Evolutionary conservation across 2,329 filamentous ascomycete genomes (phyloP).

Genomic region (Rugonectria rugulosa): DNA sequence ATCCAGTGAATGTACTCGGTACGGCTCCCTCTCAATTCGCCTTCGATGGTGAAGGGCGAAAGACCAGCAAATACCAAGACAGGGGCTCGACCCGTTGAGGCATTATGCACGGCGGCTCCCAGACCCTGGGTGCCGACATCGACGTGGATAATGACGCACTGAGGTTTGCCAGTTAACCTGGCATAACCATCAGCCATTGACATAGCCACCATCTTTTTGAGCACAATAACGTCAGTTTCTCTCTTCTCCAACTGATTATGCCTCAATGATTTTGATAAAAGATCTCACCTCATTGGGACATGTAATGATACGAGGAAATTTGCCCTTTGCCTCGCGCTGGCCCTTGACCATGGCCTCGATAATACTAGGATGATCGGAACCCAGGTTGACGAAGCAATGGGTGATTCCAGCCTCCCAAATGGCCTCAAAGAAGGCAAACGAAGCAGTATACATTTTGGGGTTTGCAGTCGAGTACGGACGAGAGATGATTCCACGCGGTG

Average conservation of each 20-base stretch:
- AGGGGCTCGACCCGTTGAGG: constrained; percentile 75
- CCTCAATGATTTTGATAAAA: neutral
- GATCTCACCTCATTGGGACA: constrained; percentile 76
- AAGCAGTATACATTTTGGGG: constrained; percentile 71
- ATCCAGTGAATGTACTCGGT: constrained; percentile 91
- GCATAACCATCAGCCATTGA: constrained; percentile 87
- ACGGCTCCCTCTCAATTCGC: constrained; percentile 77
- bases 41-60: constrained; percentile 78
- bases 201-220: constrained; percentile 76
- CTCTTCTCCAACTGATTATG: too few species aligned
- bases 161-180: constrained; percentile 73
- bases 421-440: constrained; percentile 83
- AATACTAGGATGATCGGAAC: constrained; percentile 78
- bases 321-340: constrained; percentile 68
- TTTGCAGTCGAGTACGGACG: constrained; percentile 37
- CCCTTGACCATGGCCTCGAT: constrained; percentile 83
- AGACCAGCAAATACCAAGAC: constrained; percentile 81
- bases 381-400: constrained; percentile 70
- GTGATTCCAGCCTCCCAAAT: constrained; percentile 73
- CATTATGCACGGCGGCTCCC: constrained; percentile 81
- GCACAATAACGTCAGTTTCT: constrained; percentile 14
- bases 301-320: constrained; percentile 78
- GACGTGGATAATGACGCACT: constrained; percentile 81
- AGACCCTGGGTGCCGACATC: constrained; percentile 84
- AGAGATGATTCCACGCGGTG: constrained; percentile 21